These are phyloP conservation scores for Dimargaris xerosporica DNA, from an alignment of 192 early-diverging fungal genomes.

Conservation along the genomic window DNA sequence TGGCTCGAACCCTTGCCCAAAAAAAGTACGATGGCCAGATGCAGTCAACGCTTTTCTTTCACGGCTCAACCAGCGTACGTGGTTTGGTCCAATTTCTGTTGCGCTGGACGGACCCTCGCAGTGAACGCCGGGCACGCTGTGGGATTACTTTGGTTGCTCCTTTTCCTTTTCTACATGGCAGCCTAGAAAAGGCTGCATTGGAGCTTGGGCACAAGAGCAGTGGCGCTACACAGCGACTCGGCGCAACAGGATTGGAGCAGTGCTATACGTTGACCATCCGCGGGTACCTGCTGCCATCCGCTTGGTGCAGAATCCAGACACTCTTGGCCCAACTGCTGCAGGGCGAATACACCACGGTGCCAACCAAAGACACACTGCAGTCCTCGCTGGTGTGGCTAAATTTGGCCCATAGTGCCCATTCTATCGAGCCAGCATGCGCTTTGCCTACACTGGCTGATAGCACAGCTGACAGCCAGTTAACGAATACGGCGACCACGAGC, in stretches of 20 bases:
- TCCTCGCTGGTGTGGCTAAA: no score
- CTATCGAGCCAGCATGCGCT: no score
- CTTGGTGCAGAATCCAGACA: background rate
- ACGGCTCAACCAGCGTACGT: no score
- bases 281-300: background rate
- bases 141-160: background rate
- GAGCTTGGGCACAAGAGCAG: background rate
- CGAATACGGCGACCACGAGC: no score
- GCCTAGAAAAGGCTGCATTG: background rate
- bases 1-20: no score
- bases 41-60: no score
- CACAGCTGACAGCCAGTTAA: no score
- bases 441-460: no score
- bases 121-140: background rate
- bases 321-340: background rate
- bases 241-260: background rate
- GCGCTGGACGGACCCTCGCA: background rate
- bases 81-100: background rate
- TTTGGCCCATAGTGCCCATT: no score
- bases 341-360: background rate
- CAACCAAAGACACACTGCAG: background rate
- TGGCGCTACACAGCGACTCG: background rate
- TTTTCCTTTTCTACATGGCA: slow-evolving; percentile 1
- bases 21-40: no score
- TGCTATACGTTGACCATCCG: background rate